phyloP scores from a whole-genome alignment of 1,284 basidiomycete genomes.

The Xanthoconium separans region DNA sequence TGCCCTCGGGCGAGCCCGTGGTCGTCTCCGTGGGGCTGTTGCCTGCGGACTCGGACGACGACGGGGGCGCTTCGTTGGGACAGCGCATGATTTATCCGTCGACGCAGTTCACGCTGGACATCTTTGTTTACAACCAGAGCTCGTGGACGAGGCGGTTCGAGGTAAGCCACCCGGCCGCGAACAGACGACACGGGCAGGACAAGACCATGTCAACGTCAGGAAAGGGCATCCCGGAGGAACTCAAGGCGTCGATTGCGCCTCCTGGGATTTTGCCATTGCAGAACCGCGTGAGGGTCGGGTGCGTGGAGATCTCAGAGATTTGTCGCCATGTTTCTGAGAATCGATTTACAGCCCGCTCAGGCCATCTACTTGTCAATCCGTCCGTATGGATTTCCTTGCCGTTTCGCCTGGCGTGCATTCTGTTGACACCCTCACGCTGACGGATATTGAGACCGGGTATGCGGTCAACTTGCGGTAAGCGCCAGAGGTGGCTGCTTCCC shows the following conservation, averaged over 20 bases:
- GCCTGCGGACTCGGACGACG: constrained; percentile 19
- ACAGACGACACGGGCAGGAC: constrained; percentile 40
- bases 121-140: constrained; percentile 88
- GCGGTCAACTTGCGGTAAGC: constrained; percentile 71
- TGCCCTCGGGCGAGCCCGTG: constrained; percentile 50
- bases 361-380: constrained; percentile 80
- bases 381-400: constrained; percentile 85
- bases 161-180: constrained; percentile 60
- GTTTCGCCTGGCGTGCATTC: constrained; percentile 78
- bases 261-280: constrained; percentile 77
- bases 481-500: background rate
- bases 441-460: constrained; percentile 71
- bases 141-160: constrained; percentile 76
- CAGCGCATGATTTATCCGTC: constrained; percentile 61
- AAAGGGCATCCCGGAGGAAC: constrained; percentile 22
- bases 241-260: constrained; percentile 39
- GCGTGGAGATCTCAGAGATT: constrained; percentile 26
- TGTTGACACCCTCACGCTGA: constrained; percentile 70
- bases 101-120: constrained; percentile 79
- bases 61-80: constrained; percentile 15
- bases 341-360: constrained; percentile 60
- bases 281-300: constrained; percentile 82
- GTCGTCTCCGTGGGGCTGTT: constrained; percentile 75
- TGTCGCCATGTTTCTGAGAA: constrained; percentile 10
- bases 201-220: constrained; percentile 7